Percentiles rank a stretch among this genome's conserved stretches.
phyloP scores from a whole-genome alignment of 371 early-diverging fungal genomes.

The Entomophthora muscae region DNA sequence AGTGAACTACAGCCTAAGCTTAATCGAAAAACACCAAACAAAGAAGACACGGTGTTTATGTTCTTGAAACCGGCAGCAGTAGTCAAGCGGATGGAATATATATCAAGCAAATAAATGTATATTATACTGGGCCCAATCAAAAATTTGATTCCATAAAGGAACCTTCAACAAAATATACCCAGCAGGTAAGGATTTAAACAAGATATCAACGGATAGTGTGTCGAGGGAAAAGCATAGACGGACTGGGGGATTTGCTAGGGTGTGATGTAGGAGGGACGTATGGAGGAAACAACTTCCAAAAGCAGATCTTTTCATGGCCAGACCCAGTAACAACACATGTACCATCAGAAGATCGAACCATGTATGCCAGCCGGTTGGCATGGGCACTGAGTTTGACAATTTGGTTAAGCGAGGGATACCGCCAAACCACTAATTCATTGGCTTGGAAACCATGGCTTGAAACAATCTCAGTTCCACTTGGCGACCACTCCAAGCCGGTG shows the following conservation, averaged over 20 bases:
- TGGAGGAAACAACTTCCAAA: slow-evolving; percentile 67
- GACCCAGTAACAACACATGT: slow-evolving; percentile 79
- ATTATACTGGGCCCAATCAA: no score
- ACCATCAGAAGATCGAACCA: slow-evolving; percentile 80
- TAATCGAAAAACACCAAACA: no score
- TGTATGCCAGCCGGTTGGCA: slow-evolving; percentile 64
- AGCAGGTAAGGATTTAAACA: no score
- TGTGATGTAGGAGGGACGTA: not conserved
- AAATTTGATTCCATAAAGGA: no score
- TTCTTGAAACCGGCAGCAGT: no score
- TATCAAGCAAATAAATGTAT: no score
- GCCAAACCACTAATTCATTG: slow-evolving; percentile 87
- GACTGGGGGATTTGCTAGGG: not conserved
- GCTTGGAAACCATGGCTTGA: slow-evolving; percentile 87
- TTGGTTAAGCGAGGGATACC: slow-evolving; percentile 52
- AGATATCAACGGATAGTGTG: not conserved
- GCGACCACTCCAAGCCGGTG: slow-evolving; percentile 75
- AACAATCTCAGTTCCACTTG: slow-evolving; percentile 68
- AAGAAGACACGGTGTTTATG: no score
- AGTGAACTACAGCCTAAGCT: no score
- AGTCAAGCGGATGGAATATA: no score
- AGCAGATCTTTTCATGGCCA: slow-evolving; percentile 87
- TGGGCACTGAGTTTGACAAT: slow-evolving; percentile 56
- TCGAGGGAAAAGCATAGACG: not conserved
- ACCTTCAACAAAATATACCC: no score